These are phyloP conservation scores for Phytophthora litchii DNA, from an alignment of 352 stramenopile genomes.

Conservation along the genomic window DNA sequence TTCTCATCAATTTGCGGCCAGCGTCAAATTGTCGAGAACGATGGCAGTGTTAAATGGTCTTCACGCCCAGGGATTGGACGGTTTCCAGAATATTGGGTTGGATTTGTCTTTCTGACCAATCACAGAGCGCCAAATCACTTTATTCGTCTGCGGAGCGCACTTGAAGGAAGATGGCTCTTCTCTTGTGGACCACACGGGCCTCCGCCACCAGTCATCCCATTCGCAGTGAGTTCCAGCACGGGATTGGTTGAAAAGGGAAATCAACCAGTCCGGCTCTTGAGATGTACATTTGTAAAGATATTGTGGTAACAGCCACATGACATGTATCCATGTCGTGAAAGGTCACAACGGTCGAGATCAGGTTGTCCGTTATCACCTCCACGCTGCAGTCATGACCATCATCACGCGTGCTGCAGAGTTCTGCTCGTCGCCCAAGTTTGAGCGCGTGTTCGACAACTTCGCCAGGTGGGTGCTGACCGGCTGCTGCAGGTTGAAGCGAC, in stretches of 20 bases:
- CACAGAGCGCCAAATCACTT: neutral
- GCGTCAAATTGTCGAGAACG: neutral
- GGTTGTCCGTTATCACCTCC: neutral
- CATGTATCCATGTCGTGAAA: conserved; percentile 34
- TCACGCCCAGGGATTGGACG: conserved; percentile 5
- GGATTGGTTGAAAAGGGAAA: conserved; percentile 25
- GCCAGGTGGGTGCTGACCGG: conserved; percentile 41
- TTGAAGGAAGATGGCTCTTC: conserved; percentile 4
- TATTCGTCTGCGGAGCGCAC: neutral
- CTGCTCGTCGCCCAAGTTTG: conserved; percentile 76
- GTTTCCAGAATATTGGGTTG: neutral
- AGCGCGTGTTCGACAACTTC: conserved; percentile 81
- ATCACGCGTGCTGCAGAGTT: conserved; percentile 71
- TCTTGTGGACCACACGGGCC: conserved; percentile 9
- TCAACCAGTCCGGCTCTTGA: neutral
- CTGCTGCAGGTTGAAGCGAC: conserved; percentile 10
- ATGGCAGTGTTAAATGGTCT: neutral
- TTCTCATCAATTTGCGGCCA: neutral
- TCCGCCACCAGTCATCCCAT: conserved; percentile 34
- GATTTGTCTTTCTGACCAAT: conserved; percentile 1
- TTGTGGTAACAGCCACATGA: conserved; percentile 1
- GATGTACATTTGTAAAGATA: neutral
- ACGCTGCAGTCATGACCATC: conserved; percentile 47
- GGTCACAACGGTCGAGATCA: conserved; percentile 14
- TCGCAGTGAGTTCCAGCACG: neutral